Conservation (phyloP, 2,329 filamentous ascomycete species). For the Calonectria hawksworthii region DNA sequence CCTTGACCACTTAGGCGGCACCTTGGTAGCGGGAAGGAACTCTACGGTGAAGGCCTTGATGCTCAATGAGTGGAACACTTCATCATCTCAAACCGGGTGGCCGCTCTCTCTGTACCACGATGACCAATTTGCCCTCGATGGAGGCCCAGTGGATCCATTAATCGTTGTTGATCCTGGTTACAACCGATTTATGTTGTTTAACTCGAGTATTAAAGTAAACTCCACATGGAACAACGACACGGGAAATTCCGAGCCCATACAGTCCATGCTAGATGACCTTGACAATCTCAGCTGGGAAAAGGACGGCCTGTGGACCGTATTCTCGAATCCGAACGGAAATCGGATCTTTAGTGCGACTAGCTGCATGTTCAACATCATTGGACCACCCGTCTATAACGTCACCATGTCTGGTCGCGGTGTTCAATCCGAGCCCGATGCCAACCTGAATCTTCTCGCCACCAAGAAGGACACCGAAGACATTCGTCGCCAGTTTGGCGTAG, state of each 20-base stretch:
- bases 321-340: accelerated
- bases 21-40: neutral
- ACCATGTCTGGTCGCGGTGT: constrained; percentile 20
- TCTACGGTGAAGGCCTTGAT: neutral
- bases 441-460: neutral
- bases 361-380: neutral
- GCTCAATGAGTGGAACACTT: neutral
- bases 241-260: neutral
- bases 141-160: neutral
- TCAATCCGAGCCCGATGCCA: neutral
- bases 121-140: neutral
- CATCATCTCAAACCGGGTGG: neutral
- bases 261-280: neutral
- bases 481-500: neutral
- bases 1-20: neutral
- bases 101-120: neutral
- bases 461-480: neutral
- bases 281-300: neutral
- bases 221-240: neutral
- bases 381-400: constrained; percentile 9
- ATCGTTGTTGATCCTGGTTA: neutral
- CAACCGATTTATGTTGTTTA: neutral
- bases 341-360: neutral
- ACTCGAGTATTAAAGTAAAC: constrained; percentile 1
- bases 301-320: neutral